These are phyloP conservation scores for Furcasterigmium sp. DNA, from an alignment of 2,329 filamentous ascomycete genomes.

Conservation along the genomic window DNA sequence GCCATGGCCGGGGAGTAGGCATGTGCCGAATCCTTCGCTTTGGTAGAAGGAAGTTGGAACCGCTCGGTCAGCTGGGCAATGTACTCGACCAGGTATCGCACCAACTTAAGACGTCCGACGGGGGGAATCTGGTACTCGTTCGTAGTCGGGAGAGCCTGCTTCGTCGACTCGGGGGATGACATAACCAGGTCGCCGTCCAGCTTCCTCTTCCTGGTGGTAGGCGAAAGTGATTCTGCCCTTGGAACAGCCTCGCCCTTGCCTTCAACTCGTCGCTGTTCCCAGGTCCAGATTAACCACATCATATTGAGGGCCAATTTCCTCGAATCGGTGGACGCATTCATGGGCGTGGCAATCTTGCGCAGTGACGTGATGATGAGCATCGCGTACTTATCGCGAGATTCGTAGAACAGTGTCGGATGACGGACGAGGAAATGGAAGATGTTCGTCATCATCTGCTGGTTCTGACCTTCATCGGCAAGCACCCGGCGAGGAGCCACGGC, in stretches of 20 bases:
- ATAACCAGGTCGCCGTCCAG: constrained; percentile 58
- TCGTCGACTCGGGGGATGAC: constrained; percentile 48
- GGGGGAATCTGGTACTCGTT: constrained; percentile 64
- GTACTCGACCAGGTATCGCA: constrained; percentile 94
- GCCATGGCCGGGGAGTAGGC: background rate
- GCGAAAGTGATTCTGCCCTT: constrained; percentile 58
- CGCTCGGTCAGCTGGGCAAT: constrained; percentile 86
- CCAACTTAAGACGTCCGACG: constrained; percentile 68
- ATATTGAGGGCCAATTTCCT: constrained; percentile 88
- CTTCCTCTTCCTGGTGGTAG: constrained; percentile 69
- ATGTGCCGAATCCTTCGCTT: constrained; percentile 49
- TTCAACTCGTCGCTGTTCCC: constrained; percentile 80
- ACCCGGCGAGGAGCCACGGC: constrained; percentile 86
- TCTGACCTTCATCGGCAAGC: constrained; percentile 87
- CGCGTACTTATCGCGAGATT: constrained; percentile 86
- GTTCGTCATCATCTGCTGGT: constrained; percentile 90
- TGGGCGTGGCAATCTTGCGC: constrained; percentile 77
- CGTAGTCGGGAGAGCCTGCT: constrained; percentile 43
- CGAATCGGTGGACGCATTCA: constrained; percentile 82
- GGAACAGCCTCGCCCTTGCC: constrained; percentile 39
- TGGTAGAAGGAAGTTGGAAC: constrained; percentile 69
- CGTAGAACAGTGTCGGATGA: constrained; percentile 90
- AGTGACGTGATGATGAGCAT: constrained; percentile 84
- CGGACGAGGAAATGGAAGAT: constrained; percentile 96
- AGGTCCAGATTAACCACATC: constrained; percentile 85